Evolutionary conservation across 345 rosid genomes (phyloP).

Genomic region (Eucalyptus virginea): DNA sequence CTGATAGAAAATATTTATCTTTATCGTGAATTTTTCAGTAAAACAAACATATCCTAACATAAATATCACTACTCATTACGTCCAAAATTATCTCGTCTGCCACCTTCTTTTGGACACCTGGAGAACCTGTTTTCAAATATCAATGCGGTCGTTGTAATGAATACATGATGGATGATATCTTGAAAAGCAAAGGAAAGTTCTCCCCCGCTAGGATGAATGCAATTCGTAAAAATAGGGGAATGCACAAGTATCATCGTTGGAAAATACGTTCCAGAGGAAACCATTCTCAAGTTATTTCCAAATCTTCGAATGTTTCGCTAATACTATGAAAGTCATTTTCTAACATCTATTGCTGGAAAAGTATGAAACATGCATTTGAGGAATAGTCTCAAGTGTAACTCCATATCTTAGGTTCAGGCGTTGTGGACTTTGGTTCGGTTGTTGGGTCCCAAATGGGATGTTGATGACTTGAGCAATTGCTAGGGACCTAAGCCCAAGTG

Average conservation of each 20-base stretch:
- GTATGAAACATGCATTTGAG: not conserved
- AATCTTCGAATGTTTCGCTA: not conserved
- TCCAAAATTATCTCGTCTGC: not conserved
- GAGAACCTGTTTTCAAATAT: not conserved
- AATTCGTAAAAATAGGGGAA: not conserved
- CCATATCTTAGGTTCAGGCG: not conserved
- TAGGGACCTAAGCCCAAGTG: not conserved
- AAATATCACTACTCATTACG: too few species aligned
- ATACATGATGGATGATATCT: not conserved
- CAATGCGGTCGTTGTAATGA: not conserved
- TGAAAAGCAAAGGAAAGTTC: not conserved
- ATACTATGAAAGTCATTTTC: not conserved
- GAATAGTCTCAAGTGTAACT: not conserved
- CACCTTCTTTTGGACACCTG: not conserved
- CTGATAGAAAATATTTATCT: too few species aligned
- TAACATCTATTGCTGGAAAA: not conserved
- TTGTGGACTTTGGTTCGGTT: not conserved
- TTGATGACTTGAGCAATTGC: not conserved
- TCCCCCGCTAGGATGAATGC: not conserved
- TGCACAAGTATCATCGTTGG: not conserved
- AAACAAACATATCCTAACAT: too few species aligned
- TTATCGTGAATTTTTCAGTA: too few species aligned
- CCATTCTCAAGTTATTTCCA: not conserved
- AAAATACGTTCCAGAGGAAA: not conserved
- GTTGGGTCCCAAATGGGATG: not conserved